Conservation (phyloP, 2,329 filamentous ascomycete genomes). For the Aurifilum marmelostoma region DNA sequence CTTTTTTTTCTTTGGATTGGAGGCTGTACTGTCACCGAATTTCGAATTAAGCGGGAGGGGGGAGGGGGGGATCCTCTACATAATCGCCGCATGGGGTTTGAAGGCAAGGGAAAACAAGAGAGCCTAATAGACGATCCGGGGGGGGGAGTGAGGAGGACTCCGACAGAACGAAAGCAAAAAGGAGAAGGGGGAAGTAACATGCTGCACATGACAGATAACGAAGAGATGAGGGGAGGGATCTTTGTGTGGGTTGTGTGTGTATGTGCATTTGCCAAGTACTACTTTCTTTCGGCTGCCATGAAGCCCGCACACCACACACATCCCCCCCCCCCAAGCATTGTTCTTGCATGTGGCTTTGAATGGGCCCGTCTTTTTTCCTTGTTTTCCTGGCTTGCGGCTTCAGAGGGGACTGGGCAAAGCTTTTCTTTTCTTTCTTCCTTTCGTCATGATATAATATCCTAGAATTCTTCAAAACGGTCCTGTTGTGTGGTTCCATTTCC, state of each 20-base stretch:
- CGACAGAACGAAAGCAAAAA: not conserved
- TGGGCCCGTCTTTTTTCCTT: not conserved
- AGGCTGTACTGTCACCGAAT: constrained; percentile 6
- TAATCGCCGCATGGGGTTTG: not conserved
- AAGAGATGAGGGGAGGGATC: not conserved
- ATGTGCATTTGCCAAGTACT: no score
- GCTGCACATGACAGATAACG: not conserved
- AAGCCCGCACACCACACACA: not conserved
- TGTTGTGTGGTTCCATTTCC: not conserved
- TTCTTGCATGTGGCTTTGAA: not conserved
- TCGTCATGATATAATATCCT: not conserved
- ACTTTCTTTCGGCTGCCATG: not conserved
- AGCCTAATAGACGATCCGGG: no score
- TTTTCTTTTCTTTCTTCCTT: no score
- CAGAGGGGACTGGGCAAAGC: not conserved
- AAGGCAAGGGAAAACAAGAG: no score
- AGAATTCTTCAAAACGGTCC: not conserved
- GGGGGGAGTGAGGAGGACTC: no score
- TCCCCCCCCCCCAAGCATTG: no score
- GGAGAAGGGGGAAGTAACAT: no score
- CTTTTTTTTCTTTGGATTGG: not conserved
- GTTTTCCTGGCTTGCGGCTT: not conserved
- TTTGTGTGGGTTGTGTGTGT: not conserved
- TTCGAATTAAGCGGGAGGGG: not conserved
- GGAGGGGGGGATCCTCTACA: not conserved